These are phyloP conservation scores for Serpula lacrymans DNA, from an alignment of 768 basidiomycete genomes.

Conservation along the genomic window DNA sequence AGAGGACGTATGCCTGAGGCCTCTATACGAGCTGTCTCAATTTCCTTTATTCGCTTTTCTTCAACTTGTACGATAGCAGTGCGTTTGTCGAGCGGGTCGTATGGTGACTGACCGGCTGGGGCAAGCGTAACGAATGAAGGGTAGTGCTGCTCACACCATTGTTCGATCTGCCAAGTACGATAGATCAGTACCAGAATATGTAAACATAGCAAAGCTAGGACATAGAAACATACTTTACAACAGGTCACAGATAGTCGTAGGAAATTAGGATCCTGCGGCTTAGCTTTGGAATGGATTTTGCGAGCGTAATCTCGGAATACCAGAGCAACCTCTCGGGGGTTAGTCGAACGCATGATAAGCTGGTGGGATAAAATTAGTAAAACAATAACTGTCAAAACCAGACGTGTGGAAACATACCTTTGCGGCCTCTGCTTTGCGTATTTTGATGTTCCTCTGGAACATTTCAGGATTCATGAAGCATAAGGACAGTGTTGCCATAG, in stretches of 20 bases:
- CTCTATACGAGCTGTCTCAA: slow-evolving; percentile 26
- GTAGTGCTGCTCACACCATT: slow-evolving; percentile 92
- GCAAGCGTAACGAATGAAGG: slow-evolving; percentile 72
- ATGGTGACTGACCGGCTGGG: slow-evolving; percentile 22
- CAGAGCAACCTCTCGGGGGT: slow-evolving; percentile 86
- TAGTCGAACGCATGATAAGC: slow-evolving; percentile 91
- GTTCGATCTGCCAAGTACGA: slow-evolving; percentile 64
- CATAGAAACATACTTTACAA: slow-evolving; percentile 62
- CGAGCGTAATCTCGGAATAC: slow-evolving; percentile 84
- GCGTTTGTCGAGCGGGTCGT: slow-evolving; percentile 56
- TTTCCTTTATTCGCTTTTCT: slow-evolving; percentile 38
- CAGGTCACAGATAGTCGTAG: slow-evolving; percentile 79
- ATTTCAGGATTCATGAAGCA: slow-evolving; percentile 93
- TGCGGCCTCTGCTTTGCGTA: slow-evolving; percentile 88
- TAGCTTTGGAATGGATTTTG: slow-evolving; percentile 76
- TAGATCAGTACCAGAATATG: slow-evolving; percentile 5
- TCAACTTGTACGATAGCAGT: slow-evolving; percentile 45
- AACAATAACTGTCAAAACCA: neutral
- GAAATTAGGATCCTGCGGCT: slow-evolving; percentile 83
- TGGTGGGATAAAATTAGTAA: slow-evolving; percentile 22
- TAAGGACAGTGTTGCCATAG: slow-evolving; percentile 86
- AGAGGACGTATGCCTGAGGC: neutral
- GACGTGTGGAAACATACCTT: slow-evolving; percentile 43
- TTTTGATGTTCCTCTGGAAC: slow-evolving; percentile 89
- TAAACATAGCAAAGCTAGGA: neutral